phyloP scores from a whole-genome alignment of 2,329 filamentous ascomycete species.

The Penicillium sp. region DNA sequence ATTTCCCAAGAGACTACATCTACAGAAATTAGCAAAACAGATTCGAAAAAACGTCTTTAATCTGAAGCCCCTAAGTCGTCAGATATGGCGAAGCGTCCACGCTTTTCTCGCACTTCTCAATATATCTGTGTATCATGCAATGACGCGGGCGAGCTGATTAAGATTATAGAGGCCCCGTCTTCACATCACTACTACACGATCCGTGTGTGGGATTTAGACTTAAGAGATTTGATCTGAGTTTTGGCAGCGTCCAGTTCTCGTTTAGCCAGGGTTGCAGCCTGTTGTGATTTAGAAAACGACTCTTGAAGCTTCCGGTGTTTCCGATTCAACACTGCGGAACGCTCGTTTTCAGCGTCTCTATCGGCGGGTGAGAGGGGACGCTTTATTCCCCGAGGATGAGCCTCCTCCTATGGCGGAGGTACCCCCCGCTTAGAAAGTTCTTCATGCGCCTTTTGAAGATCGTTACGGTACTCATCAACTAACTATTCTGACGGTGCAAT shows the following conservation, averaged over 20 bases:
- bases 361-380: constrained; percentile 66
- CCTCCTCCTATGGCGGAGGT: constrained; percentile 45
- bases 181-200: too few species aligned
- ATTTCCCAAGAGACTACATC: too few species aligned
- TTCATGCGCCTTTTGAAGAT: constrained; percentile 74
- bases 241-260: constrained; percentile 75
- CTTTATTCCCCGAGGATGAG: constrained; percentile 63
- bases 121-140: too few species aligned
- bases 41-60: too few species aligned
- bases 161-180: too few species aligned
- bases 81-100: too few species aligned
- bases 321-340: constrained; percentile 80
- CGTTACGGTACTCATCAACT: constrained; percentile 82
- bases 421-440: constrained; percentile 73
- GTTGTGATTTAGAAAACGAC: constrained; percentile 72
- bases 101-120: too few species aligned
- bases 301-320: constrained; percentile 88
- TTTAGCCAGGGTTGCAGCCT: constrained; percentile 71
- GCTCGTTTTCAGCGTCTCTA: constrained; percentile 65
- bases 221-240: constrained; percentile 72
- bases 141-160: too few species aligned
- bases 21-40: too few species aligned
- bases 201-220: constrained; percentile 75
- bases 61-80: too few species aligned
- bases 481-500: constrained; percentile 84